Evolutionary conservation across 345 rosid species (phyloP).

Genomic region (Psidium guajava): DNA sequence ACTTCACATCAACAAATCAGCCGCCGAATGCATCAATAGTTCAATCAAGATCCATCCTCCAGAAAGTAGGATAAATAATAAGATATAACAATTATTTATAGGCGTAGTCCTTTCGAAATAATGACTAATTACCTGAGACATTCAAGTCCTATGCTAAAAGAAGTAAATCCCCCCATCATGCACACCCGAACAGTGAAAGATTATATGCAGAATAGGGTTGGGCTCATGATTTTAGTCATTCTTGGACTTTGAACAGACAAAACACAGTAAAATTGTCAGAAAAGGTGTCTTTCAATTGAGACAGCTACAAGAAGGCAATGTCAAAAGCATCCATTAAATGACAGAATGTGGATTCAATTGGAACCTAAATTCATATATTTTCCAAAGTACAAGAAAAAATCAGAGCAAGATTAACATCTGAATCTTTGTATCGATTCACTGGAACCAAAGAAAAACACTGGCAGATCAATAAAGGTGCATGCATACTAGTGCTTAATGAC

Average conservation of each 20-base stretch:
- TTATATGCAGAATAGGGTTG: background rate
- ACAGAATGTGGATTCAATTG: background rate
- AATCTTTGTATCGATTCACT: background rate
- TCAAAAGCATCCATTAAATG: background rate
- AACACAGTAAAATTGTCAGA: background rate
- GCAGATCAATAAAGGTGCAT: background rate
- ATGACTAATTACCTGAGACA: background rate
- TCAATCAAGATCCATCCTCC: background rate
- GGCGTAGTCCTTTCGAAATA: background rate
- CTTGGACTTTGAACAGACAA: background rate
- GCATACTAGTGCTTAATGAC: background rate
- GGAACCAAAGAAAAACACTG: background rate
- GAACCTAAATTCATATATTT: background rate
- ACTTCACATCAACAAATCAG: background rate
- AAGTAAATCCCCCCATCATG: background rate
- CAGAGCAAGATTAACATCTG: background rate
- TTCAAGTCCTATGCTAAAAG: background rate
- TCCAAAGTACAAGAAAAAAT: background rate
- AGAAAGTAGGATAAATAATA: background rate
- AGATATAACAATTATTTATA: background rate
- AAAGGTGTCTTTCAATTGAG: background rate
- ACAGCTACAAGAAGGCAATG: background rate
- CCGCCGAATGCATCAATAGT: background rate
- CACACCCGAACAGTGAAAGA: background rate
- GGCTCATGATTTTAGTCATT: background rate